These are phyloP conservation scores for Jasminum sambac DNA, from an alignment of 257 asterid genomes.

Conservation along the genomic window DNA sequence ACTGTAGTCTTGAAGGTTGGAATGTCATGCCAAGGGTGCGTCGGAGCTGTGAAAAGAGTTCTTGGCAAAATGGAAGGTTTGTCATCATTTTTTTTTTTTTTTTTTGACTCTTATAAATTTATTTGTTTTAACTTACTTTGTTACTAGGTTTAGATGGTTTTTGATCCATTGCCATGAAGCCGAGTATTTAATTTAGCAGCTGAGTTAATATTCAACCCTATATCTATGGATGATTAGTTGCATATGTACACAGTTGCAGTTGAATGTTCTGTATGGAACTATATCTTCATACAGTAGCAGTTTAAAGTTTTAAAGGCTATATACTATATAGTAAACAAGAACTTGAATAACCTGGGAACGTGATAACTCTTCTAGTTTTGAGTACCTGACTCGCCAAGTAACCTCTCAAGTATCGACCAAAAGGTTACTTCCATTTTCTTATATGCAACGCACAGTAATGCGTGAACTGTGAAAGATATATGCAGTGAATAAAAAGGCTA, in stretches of 20 bases:
- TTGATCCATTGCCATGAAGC: not conserved
- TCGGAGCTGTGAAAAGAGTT: slow-evolving; percentile 87
- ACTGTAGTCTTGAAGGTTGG: slow-evolving; percentile 90
- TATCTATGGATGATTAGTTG: not conserved
- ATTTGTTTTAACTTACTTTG: not conserved
- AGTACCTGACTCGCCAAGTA: not conserved
- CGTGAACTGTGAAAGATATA: not conserved
- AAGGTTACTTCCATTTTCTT: not conserved
- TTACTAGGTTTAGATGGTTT: not conserved
- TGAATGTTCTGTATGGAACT: not conserved
- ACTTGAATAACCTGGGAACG: not conserved
- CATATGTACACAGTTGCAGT: not conserved
- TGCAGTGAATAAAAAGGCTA: no score
- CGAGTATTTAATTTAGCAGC: not conserved
- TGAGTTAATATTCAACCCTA: not conserved
- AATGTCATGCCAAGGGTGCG: slow-evolving; percentile 94
- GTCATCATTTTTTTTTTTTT: slow-evolving; percentile 24
- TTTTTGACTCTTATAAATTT: not conserved
- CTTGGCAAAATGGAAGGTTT: slow-evolving; percentile 84
- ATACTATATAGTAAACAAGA: not conserved
- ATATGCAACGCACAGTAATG: not conserved
- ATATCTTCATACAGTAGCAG: not conserved
- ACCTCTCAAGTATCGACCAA: not conserved
- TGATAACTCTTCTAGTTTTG: not conserved
- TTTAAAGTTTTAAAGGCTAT: not conserved